A percentile compares a stretch with the other conserved stretches of the same genome.
These are phyloP conservation scores for Alternaria atra DNA, from an alignment of 2,329 filamentous ascomycete species.

Conservation along the genomic window DNA sequence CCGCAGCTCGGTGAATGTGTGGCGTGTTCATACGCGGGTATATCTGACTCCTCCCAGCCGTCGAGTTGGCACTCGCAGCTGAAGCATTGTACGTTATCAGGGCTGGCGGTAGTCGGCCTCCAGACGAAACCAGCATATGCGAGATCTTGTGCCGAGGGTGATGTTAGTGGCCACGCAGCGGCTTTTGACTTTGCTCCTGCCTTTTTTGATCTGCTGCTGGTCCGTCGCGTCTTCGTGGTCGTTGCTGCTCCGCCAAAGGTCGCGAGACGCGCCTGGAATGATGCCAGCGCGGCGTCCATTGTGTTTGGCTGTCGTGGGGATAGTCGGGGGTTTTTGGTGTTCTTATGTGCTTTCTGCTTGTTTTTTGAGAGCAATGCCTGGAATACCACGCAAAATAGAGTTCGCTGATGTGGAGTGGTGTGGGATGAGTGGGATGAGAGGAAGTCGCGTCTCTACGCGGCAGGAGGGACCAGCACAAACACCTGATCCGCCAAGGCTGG, in stretches of 20 bases:
- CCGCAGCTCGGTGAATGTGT: conserved; percentile 84
- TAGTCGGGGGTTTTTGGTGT: background rate
- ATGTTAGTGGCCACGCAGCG: conserved; percentile 78
- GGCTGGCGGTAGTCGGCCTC: conserved; percentile 74
- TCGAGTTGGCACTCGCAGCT: conserved; percentile 84
- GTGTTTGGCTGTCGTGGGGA: conserved; percentile 7
- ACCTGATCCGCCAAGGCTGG: conserved; percentile 18
- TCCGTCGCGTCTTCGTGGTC: conserved; percentile 71
- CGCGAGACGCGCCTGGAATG: conserved; percentile 78
- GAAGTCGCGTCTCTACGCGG: conserved; percentile 24
- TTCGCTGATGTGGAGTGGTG: conserved; percentile 12
- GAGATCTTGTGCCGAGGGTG: conserved; percentile 74
- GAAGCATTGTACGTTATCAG: conserved; percentile 91
- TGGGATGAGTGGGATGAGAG: conserved; percentile 12
- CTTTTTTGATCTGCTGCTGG: conserved; percentile 71
- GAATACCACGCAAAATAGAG: background rate
- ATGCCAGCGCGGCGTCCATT: conserved; percentile 59
- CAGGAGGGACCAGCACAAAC: conserved; percentile 18
- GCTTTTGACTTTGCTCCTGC: conserved; percentile 44
- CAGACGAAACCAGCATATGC: conserved; percentile 93
- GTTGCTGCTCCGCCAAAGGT: conserved; percentile 75
- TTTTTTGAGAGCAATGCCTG: background rate
- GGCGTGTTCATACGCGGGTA: conserved; percentile 84
- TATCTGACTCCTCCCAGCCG: conserved; percentile 89
- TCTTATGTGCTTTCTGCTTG: background rate